Base-by-base conservation (phyloP, 2,329 filamentous ascomycete genomes). In the Fusarium domesticum region DNA sequence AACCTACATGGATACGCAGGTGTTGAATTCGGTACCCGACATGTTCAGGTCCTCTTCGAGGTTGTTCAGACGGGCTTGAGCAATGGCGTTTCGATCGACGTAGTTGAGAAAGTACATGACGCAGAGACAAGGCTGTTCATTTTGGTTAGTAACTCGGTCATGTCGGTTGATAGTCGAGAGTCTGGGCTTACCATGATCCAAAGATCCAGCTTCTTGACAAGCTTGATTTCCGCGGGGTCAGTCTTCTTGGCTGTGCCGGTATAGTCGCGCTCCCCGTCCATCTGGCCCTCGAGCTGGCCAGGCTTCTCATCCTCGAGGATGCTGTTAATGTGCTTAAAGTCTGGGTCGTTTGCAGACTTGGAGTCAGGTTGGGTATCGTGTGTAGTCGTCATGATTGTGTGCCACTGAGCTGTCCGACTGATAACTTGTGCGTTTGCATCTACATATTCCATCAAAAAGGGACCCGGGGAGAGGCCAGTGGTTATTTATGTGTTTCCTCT, bases 11-110 rank as follows among this genome's bases (percentile, higher is more conserved):
- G 67, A 70, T 10, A 71, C 66, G 0, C 67, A 61, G 0, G 66
- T 65, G 37, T 77, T 80, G 56, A 78, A 83, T 42, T 83, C 73
- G 3, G 72, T 80, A 11, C 76, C 76, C 1, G 57, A 64, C 73
- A 82, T 78, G 5, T 64, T 64, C 1, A 82, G 65, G 42, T 81
- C 73, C 8, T 67, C 56, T 45, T 75, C 70, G 4, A 76, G 52
- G 8, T 72, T 71, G 3, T 76, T 76, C 8, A 71, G 54, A 43
- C 72, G 67, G 6, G 72, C 72, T 34, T 72, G 70, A 1, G 70
- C 70, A 40, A 75, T 72, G 34, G 70, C 70, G 32, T 73, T 73
- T 20, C 70, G 61, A 31, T 74, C 71, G 45, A 73, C 61, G 43
- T 70, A 70, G 50, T 70, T 72, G 34, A 72, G 58, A 43, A 70